A percentile compares a stretch with the other conserved stretches of the same genome.
phyloP scores from a whole-genome alignment of 148 eudicot species.

The Camellia granthamiana region DNA sequence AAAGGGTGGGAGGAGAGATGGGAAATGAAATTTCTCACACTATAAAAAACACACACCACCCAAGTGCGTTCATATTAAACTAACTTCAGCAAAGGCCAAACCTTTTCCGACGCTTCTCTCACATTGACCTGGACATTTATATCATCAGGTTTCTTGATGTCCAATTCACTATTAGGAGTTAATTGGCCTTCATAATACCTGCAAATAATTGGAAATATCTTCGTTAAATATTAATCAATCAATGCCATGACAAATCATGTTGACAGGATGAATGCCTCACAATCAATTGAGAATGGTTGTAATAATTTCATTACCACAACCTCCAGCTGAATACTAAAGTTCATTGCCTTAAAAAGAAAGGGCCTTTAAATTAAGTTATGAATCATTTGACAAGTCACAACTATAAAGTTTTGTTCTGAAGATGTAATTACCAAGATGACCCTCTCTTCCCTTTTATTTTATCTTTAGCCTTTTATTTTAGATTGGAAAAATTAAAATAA shows the following conservation, averaged over 20 bases:
- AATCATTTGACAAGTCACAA: too few relatives aligned
- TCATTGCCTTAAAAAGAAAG: too few relatives aligned
- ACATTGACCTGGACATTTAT: neutral
- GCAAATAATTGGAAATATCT: neutral
- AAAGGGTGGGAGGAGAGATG: neutral
- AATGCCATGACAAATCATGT: neutral
- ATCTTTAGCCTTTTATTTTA: too few relatives aligned
- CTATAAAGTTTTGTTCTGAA: too few relatives aligned
- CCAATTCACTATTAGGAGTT: slow-evolving; percentile 11
- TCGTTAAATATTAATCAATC: neutral
- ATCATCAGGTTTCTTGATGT: slow-evolving; percentile 6
- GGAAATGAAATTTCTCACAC: neutral
- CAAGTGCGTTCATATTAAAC: neutral
- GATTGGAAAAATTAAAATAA: too few relatives aligned
- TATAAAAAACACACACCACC: neutral
- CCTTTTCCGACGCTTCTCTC: slow-evolving; percentile 18
- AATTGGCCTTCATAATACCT: slow-evolving; percentile 22
- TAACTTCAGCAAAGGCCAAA: slow-evolving; percentile 1
- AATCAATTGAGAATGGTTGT: too few relatives aligned
- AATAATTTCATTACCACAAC: too few relatives aligned
- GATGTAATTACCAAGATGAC: too few relatives aligned
- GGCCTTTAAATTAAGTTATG: too few relatives aligned
- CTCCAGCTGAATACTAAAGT: too few relatives aligned
- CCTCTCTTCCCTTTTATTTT: too few relatives aligned
- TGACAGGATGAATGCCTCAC: too few relatives aligned